These are phyloP conservation scores for Melaleuca quinquenervia DNA, from an alignment of 345 rosid species.

Conservation along the genomic window DNA sequence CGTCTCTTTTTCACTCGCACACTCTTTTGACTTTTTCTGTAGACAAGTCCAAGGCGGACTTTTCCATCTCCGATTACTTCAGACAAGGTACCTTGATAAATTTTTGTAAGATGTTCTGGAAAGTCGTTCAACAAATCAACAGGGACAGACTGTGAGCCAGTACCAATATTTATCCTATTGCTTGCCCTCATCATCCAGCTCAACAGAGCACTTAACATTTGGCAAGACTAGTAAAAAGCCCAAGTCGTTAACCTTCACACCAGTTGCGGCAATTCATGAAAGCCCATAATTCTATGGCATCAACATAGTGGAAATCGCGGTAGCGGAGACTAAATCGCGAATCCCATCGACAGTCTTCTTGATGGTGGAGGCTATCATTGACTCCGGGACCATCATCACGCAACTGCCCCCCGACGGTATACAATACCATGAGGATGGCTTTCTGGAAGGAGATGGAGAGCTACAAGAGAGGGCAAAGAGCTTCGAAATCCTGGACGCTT, in stretches of 20 bases:
- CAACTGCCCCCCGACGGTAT: slow-evolving; percentile 66
- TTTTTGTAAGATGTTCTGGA: too few relatives aligned
- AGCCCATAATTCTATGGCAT: not conserved
- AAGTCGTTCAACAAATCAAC: too few relatives aligned
- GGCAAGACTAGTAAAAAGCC: not conserved
- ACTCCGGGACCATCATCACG: slow-evolving; percentile 81
- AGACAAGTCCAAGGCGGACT: too few relatives aligned
- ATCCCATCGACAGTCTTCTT: not conserved
- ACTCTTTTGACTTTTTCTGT: too few relatives aligned
- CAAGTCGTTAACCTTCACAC: not conserved
- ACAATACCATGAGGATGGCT: slow-evolving; percentile 47
- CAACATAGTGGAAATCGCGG: not conserved
- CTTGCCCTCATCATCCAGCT: not conserved
- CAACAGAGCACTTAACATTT: not conserved
- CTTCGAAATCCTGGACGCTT: slow-evolving; percentile 68
- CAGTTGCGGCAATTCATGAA: not conserved
- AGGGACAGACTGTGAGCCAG: not conserved
- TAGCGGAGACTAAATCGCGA: not conserved
- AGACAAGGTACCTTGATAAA: too few relatives aligned
- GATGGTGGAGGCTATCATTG: slow-evolving; percentile 23
- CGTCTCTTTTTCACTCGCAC: too few relatives aligned
- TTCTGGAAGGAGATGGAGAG: slow-evolving; percentile 38
- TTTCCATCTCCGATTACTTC: too few relatives aligned
- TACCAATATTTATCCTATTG: not conserved
- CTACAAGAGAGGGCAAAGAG: slow-evolving; percentile 42